Evolutionary conservation across 2,329 filamentous ascomycete genomes (phyloP).

Genomic region (Ophiosphaerella herpotricha): DNA sequence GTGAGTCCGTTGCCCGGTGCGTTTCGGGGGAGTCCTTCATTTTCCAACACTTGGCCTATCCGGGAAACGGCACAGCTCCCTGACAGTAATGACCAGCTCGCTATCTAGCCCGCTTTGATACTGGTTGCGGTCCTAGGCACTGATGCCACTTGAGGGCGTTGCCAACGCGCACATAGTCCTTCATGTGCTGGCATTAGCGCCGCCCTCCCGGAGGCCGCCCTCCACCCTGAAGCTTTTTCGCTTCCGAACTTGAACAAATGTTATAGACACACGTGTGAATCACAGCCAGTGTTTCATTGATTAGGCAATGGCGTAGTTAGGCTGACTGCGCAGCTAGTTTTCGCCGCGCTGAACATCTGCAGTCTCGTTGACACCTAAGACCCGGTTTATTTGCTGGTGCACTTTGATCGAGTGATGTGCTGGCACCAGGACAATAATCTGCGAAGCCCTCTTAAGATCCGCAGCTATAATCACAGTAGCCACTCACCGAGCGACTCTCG

Average conservation of each 20-base stretch:
- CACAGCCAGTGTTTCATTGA: not conserved
- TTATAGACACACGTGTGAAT: not conserved
- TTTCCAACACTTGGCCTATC: not conserved
- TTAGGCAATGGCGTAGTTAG: constrained; percentile 1
- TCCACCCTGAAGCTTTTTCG: not conserved
- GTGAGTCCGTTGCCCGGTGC: not conserved
- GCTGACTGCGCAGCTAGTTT: constrained; percentile 3
- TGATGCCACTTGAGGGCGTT: not conserved
- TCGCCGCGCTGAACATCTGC: not conserved
- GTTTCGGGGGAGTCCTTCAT: not conserved
- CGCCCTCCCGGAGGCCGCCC: not conserved
- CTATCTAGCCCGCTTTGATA: too few relatives aligned
- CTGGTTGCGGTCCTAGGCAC: not conserved
- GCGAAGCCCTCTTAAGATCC: not conserved
- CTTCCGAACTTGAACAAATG: not conserved
- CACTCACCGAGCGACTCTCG: not conserved
- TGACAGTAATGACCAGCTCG: not conserved
- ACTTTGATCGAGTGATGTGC: not conserved
- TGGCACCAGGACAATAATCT: not conserved
- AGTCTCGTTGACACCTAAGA: not conserved
- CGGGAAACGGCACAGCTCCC: not conserved
- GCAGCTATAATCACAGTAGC: not conserved
- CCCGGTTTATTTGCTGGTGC: not conserved
- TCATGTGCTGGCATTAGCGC: not conserved
- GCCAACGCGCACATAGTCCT: not conserved